Evolutionary conservation across 257 asterid genomes (phyloP).

Genomic region (Solanum phureja): DNA sequence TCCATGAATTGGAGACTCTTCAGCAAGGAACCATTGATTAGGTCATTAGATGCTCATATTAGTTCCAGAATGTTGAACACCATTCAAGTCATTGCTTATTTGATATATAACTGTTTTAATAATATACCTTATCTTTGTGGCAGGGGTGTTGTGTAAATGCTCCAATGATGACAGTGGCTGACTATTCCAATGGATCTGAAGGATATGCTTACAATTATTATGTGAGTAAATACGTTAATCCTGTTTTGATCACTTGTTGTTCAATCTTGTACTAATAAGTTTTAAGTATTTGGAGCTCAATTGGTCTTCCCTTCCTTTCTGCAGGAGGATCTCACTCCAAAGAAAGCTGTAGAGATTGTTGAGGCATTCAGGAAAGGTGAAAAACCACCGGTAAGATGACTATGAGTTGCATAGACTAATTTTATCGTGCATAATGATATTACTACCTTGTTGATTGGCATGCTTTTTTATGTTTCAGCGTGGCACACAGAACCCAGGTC

Average conservation of each 20-base stretch:
- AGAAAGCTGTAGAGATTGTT: slow-evolving; percentile 77
- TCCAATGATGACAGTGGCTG: slow-evolving; percentile 97
- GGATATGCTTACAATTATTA: slow-evolving; percentile 80
- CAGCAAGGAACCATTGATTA: not conserved
- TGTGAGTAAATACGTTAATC: slow-evolving; percentile 30
- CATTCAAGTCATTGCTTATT: not conserved
- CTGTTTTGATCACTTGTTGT: not conserved
- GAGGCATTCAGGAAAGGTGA: slow-evolving; percentile 91
- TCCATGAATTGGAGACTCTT: not conserved
- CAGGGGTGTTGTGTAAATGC: slow-evolving; percentile 98
- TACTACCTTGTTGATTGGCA: not conserved
- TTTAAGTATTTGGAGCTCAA: not conserved
- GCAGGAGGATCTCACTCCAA: slow-evolving; percentile 91
- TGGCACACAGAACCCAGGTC: slow-evolving; percentile 85
- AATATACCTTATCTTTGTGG: not conserved
- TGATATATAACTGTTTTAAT: not conserved
- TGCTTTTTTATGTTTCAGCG: slow-evolving; percentile 37
- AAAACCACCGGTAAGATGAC: slow-evolving; percentile 73
- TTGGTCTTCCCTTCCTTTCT: not conserved
- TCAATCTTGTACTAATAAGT: not conserved
- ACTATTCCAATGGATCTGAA: slow-evolving; percentile 94
- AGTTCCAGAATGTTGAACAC: not conserved
- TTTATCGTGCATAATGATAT: not conserved
- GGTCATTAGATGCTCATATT: not conserved
- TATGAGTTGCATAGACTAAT: not conserved